These are phyloP conservation scores for Xylariaceae sp. DNA, from an alignment of 2,329 filamentous ascomycete species.

Conservation along the genomic window DNA sequence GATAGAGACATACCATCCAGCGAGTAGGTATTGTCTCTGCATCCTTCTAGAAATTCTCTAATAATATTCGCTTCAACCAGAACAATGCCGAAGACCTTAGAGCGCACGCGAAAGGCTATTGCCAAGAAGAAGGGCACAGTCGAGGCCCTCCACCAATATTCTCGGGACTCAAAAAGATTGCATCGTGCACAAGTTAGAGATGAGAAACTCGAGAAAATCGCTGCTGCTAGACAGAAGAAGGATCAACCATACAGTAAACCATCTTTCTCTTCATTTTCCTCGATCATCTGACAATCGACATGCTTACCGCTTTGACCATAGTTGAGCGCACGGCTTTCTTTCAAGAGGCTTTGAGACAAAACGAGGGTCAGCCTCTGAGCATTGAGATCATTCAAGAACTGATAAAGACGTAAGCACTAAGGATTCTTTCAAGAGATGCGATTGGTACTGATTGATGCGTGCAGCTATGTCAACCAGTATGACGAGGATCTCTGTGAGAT, in stretches of 20 bases:
- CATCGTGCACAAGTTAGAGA: conserved; percentile 77
- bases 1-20: too few species aligned
- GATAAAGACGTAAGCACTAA: conserved; percentile 53
- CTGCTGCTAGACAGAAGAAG: conserved; percentile 64
- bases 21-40: too few species aligned
- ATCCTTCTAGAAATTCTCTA: too few species aligned
- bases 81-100: conserved; percentile 69
- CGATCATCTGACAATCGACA: not conserved
- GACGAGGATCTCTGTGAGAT: conserved; percentile 65
- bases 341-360: conserved; percentile 58
- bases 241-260: conserved; percentile 68
- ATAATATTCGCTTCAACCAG: not conserved
- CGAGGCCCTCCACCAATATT: conserved; percentile 79
- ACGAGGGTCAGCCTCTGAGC: conserved; percentile 47
- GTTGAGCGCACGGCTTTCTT: conserved; percentile 69
- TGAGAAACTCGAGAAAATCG: conserved; percentile 72
- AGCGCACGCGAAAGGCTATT: conserved; percentile 86
- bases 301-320: conserved; percentile 31
- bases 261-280: not conserved
- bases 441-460: conserved; percentile 1
- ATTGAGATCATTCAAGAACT: conserved; percentile 56
- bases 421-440: not conserved
- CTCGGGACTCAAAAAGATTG: conserved; percentile 77
- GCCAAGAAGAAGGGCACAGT: conserved; percentile 77
- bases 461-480: conserved; percentile 62